These are phyloP conservation scores for Colletotrichum abscissum DNA, from an alignment of 2,329 filamentous ascomycete species.

Conservation along the genomic window DNA sequence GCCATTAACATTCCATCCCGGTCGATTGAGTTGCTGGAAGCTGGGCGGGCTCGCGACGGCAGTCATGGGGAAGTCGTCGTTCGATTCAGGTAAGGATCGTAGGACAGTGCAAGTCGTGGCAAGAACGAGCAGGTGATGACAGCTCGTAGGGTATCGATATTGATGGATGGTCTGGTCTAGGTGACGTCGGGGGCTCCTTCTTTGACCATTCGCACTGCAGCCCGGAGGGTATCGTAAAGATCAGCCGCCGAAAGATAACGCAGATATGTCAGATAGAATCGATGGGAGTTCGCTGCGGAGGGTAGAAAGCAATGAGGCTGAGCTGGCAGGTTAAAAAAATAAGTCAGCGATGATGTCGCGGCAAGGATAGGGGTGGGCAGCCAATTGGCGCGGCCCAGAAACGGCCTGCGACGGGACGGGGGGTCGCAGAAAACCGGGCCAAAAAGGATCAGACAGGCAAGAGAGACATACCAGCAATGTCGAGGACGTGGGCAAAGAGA, in stretches of 20 bases:
- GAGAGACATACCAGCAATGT: constrained; percentile 30
- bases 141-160: constrained; percentile 1
- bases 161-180: constrained; percentile 11
- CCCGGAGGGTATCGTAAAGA: constrained; percentile 15
- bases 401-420: constrained; percentile 3
- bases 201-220: constrained; percentile 32
- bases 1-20: constrained; percentile 74
- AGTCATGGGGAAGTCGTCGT: constrained; percentile 66
- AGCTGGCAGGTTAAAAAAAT: constrained; percentile 33
- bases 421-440: not conserved
- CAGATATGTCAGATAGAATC: not conserved
- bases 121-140: constrained; percentile 13
- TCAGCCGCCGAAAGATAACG: not conserved
- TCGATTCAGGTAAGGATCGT: not conserved
- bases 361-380: constrained; percentile 36
- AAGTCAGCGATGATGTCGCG: constrained; percentile 35
- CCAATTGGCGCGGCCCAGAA: constrained; percentile 32
- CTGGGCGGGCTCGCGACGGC: constrained; percentile 74
- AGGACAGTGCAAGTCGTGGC: constrained; percentile 6
- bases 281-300: not conserved
- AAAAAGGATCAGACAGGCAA: not conserved
- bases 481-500: constrained; percentile 19
- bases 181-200: constrained; percentile 9
- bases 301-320: constrained; percentile 25
- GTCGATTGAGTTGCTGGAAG: constrained; percentile 72